Evolutionary conservation across 495 filamentous ascomycete genomes (phyloP), one percentile per base, ranked within the genome.

Genomic region (Penicillium robsamsonii): DNA sequence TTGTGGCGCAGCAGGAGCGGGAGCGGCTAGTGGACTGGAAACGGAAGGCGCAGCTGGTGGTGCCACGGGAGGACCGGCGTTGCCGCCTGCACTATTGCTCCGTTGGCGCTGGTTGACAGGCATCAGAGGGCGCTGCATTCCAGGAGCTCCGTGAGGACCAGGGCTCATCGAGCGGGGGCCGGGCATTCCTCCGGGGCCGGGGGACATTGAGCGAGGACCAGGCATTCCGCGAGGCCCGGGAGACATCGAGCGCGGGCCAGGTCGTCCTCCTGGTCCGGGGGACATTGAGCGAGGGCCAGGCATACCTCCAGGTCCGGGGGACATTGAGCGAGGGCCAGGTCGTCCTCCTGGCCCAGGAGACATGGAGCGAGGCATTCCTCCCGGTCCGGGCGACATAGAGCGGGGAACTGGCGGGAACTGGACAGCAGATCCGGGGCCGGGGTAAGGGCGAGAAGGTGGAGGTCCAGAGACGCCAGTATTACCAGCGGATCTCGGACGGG

Each of bases 31-130:
- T 79, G 30, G 43, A 6, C 45, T 47, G 1, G 45, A 47, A 17
- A 82, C 81, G 1, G 81, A 78, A 45, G 83, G 81, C 46, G 71
- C 79, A 42, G 73, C 70, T 13, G 49, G 47, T 18, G 63, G 67
- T 42, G 82, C 67, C 61, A 77, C 75, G 20, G 67, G 74, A 31
- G 62, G 71, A 22, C 74, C 59, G 13, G 77, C 66, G 37, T 76
- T 76, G 20, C 79, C 74, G 8, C 79, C 74, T 5, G 79, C 76
- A 47, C 79, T 81, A 64, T 79, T 83, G 58, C 78, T 79, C 46
- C 79, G 75, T 47, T 70, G 66, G n/a, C 74, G 73, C 29, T 75
- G 72, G 52, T 61, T 67, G 25, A 61, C 59, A 10, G 74, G 74
- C 59, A 74, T 77, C 17, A 69, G 53, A 8, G 82, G 79, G 22